Percentiles rank a stretch among this genome's conserved stretches.
Evolutionary conservation across 495 filamentous ascomycete species (phyloP).

Genomic region (Cudoniella acicularis): DNA sequence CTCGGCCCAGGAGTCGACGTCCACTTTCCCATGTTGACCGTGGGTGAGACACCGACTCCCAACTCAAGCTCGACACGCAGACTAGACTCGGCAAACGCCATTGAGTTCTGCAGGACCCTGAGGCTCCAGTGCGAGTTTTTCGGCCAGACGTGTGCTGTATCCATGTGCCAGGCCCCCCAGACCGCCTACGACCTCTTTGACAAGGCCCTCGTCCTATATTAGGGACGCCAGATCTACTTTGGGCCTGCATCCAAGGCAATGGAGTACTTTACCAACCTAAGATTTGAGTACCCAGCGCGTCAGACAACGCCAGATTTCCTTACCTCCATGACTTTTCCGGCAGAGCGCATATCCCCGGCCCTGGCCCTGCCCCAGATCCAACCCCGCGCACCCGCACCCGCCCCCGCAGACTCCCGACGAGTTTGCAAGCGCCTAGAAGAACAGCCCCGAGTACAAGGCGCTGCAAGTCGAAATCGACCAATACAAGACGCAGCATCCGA

Average conservation of each 20-base stretch:
- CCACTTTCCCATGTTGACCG: constrained; percentile 73
- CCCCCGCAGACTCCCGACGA: constrained; percentile 67
- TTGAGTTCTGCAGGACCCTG: constrained; percentile 41
- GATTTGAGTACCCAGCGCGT: constrained; percentile 49
- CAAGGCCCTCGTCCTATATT: constrained; percentile 58
- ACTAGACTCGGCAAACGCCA: constrained; percentile 45
- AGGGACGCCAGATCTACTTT: constrained; percentile 63
- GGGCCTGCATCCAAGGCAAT: constrained; percentile 54
- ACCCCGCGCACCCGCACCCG: no score
- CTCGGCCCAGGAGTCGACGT: constrained; percentile 65
- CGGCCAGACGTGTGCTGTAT: constrained; percentile 40
- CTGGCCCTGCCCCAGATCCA: no score
- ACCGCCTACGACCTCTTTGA: constrained; percentile 54
- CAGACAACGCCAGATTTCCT: constrained; percentile 66
- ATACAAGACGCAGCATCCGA: constrained; percentile 58
- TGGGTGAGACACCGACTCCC: constrained; percentile 25
- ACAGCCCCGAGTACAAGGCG: constrained; percentile 46
- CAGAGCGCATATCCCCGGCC: constrained; percentile 55
- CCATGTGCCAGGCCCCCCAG: constrained; percentile 37
- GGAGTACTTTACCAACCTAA: constrained; percentile 56
- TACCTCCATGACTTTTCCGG: constrained; percentile 63
- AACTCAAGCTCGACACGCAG: constrained; percentile 58
- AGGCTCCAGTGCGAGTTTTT: constrained; percentile 44
- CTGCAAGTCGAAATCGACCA: constrained; percentile 61
- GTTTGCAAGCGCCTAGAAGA: constrained; percentile 58